These are phyloP conservation scores for Brassica nigra DNA, from an alignment of 345 rosid species.

Conservation along the genomic window DNA sequence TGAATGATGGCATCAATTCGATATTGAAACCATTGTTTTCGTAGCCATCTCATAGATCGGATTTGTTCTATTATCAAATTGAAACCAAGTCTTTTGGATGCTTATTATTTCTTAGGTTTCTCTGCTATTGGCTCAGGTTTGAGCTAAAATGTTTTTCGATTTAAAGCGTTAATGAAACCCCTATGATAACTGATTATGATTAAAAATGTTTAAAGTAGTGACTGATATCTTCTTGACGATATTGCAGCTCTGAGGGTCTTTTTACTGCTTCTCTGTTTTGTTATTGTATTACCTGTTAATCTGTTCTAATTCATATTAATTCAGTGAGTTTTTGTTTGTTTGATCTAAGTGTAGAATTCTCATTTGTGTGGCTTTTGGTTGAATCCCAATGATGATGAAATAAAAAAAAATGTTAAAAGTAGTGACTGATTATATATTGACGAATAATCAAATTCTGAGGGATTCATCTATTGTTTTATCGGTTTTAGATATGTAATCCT, in stretches of 20 bases:
- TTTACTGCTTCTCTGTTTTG: neutral
- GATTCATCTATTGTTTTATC: neutral
- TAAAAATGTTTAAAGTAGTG: slow-evolving; percentile 30
- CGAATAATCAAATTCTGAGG: slow-evolving; percentile 11
- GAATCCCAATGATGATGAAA: slow-evolving; percentile 20
- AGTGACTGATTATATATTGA: slow-evolving; percentile 26
- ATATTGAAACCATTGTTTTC: neutral
- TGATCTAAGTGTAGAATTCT: neutral
- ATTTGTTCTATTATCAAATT: neutral
- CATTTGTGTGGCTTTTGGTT: neutral
- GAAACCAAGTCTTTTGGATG: neutral
- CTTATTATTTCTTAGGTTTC: neutral
- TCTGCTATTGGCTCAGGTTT: neutral
- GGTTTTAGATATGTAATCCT: neutral
- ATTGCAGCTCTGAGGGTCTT: slow-evolving; percentile 16
- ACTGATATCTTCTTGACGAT: slow-evolving; percentile 4
- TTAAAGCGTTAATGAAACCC: neutral
- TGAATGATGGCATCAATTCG: neutral
- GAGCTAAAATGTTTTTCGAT: neutral
- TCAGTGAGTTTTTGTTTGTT: neutral
- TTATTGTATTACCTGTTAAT: neutral
- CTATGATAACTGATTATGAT: slow-evolving; percentile 20
- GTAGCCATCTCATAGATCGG: neutral
- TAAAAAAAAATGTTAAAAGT: slow-evolving; percentile 17
- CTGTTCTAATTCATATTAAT: neutral